Evolutionary conservation across 1,284 basidiomycete genomes (phyloP), one percentile per base, ranked within the genome.

Genomic region (Volvariella volvacea): DNA sequence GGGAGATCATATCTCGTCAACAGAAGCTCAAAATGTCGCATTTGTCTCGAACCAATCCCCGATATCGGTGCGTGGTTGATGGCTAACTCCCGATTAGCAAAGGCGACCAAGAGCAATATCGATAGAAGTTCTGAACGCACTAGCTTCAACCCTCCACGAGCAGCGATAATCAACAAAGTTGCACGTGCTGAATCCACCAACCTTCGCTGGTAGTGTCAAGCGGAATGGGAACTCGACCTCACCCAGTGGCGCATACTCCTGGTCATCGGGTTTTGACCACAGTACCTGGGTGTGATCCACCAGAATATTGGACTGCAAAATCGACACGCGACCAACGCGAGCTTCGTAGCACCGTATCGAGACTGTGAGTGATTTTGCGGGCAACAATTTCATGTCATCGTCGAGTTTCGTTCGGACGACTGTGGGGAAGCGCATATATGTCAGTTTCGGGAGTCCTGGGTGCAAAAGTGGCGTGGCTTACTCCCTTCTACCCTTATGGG

Each of bases 61-160:
- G 73, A 56, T 44, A 86, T 73, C 44, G 76, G 80, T 3, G 65
- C 59, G 57, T 89, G 86, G 48, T 75, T 73, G 33, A 88, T 71
- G 43, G 79, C 83, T 87, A 46, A 32, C 6, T 15, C 20, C 14
- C 25, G 43, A 33, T 42, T 39, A 22, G 16, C 25, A 4, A 44
- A 39, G 43, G 22, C 41, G 44, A 52, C 52, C 12, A 55, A 46
- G 52, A 52, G 48, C 48, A 4, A 44, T 46, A 42, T 17, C 33
- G 32, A 42, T 20, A 28, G 6, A 12, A 28, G 12, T 28, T 6
- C 48, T 42, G 39, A 15, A 71, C 83, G 55, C 52, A 83, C 88
- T 74, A 49, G 86, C 88, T 67, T 92, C 88, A 47, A 92, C 67
- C 43, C 84, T 73, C 88, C 88, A 92, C 57, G 78, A 78, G 56